Evolutionary conservation across 768 basidiomycete genomes (phyloP).

Genomic region (Boletus rubroflammeus): DNA sequence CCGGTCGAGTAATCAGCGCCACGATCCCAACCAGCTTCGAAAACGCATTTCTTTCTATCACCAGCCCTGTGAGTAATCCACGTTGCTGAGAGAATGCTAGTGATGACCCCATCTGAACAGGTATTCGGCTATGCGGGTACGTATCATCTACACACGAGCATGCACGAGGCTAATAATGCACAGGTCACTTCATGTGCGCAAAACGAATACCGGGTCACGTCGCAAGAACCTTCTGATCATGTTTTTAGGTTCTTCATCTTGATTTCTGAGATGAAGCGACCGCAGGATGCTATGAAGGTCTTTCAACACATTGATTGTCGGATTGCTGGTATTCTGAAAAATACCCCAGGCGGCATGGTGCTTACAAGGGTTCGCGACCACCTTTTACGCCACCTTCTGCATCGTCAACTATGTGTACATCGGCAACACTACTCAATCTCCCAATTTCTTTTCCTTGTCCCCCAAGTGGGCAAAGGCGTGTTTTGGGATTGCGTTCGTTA

Average conservation of each 20-base stretch:
- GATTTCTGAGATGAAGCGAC: conserved; percentile 53
- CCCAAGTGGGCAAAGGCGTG: conserved; percentile 45
- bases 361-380: conserved; percentile 50
- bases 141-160: not conserved
- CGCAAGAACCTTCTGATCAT: conserved; percentile 1
- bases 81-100: not conserved
- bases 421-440: conserved; percentile 31
- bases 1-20: conserved; percentile 27
- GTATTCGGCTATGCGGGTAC: conserved; percentile 7
- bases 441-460: conserved; percentile 5
- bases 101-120: not conserved
- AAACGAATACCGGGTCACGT: not conserved
- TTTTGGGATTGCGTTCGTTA: conserved; percentile 47
- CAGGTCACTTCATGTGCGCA: conserved; percentile 51
- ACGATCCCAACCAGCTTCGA: conserved; percentile 41
- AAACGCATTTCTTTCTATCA: conserved; percentile 18
- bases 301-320: conserved; percentile 15
- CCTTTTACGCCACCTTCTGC: conserved; percentile 47
- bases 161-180: not conserved
- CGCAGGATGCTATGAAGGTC: conserved; percentile 56
- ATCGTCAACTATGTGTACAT: conserved; percentile 45
- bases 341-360: conserved; percentile 41
- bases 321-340: not conserved
- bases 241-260: conserved; percentile 50
- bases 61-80: not conserved